Conservation (phyloP, 805 yeast genomes). For the Starmerella powellii region DNA sequence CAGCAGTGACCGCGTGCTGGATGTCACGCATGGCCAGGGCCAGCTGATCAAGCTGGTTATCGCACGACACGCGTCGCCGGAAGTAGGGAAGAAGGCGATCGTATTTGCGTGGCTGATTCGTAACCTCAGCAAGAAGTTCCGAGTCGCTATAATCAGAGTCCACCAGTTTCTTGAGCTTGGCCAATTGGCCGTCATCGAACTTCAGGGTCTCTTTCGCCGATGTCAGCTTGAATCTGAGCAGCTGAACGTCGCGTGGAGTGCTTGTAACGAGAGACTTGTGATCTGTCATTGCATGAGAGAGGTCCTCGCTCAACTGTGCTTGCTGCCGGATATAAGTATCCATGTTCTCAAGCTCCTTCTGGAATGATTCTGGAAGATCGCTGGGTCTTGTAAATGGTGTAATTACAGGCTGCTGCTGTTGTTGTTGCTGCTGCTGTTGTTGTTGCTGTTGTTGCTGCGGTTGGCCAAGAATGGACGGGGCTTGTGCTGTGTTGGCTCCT, state of each 20-base stretch:
- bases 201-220: constrained; percentile 43
- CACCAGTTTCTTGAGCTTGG: constrained; percentile 24
- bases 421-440: background rate
- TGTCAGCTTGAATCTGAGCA: constrained; percentile 38
- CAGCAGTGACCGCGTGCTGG: constrained; percentile 27
- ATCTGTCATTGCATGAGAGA: constrained; percentile 36
- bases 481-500: constrained; percentile 5
- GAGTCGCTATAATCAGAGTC: constrained; percentile 27
- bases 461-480: constrained; percentile 29
- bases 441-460: constrained; percentile 6
- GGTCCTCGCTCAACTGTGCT: constrained; percentile 40
- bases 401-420: constrained; percentile 27
- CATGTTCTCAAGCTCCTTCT: constrained; percentile 42
- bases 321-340: constrained; percentile 46
- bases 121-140: constrained; percentile 21
- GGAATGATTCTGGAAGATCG: constrained; percentile 43
- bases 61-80: constrained; percentile 29
- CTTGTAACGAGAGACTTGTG: constrained; percentile 33
- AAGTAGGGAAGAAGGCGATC: constrained; percentile 28
- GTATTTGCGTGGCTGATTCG: constrained; percentile 24
- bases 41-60: constrained; percentile 23
- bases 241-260: constrained; percentile 45
- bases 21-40: constrained; percentile 28
- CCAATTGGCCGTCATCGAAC: constrained; percentile 33
- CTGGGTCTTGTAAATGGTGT: constrained; percentile 49